Conservation (phyloP, 1,139 yeast species). For the Sugiyamaella japonica region DNA sequence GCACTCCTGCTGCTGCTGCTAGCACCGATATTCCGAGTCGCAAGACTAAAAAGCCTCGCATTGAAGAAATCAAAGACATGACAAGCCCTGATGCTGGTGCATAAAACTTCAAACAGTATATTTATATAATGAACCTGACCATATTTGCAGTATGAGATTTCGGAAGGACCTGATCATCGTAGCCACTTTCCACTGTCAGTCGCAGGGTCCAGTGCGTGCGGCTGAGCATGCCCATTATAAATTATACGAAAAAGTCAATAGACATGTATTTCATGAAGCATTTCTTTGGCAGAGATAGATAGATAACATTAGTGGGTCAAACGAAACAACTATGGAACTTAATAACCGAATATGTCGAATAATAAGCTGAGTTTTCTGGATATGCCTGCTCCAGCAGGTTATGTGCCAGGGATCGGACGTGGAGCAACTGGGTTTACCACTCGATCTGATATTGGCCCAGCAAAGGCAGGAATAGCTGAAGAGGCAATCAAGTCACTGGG, state of each 20-base stretch:
- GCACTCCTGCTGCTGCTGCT: conserved; percentile 18
- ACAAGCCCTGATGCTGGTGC: conserved; percentile 9
- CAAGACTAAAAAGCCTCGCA: conserved; percentile 27
- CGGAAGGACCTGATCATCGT: background rate
- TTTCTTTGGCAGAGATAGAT: too few species aligned
- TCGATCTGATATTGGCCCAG: conserved; percentile 66
- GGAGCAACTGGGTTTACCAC: conserved; percentile 95
- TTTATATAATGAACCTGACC: background rate
- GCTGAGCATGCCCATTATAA: background rate
- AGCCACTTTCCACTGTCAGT: too few species aligned
- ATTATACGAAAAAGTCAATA: background rate
- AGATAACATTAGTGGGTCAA: background rate
- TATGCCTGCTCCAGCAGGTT: conserved; percentile 87
- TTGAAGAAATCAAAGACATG: conserved; percentile 24
- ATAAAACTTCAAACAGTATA: background rate
- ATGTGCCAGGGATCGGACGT: conserved; percentile 89
- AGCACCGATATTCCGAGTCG: conserved; percentile 24
- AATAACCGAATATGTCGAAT: conserved; percentile 5
- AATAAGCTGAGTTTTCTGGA: conserved; percentile 54
- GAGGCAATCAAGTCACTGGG: conserved; percentile 41
- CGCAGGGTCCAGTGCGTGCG: background rate
- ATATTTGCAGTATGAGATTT: background rate
- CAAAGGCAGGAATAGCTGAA: conserved; percentile 43
- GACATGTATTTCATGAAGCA: too few species aligned
- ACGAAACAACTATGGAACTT: background rate